Evolutionary conservation across 176 grass and related monocot genomes (phyloP), one percentile per base, ranked within the genome.

Genomic region (Pontederia crassipes): DNA sequence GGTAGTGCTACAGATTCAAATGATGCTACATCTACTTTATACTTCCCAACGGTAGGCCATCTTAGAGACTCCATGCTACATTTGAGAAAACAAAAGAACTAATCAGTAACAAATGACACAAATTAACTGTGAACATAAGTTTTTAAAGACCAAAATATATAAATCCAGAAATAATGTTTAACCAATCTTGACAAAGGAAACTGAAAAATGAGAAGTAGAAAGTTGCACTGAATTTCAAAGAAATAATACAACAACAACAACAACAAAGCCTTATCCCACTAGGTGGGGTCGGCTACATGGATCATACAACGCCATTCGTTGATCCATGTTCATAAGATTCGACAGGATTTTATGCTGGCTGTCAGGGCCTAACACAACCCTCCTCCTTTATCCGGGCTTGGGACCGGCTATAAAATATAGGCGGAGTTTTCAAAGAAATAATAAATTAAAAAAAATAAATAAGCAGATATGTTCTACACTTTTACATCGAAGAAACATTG

Each of bases 41-140:
- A 98, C 62, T 83, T 92, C 57, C 93, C 82, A 79, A 89, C 93
- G 61, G 57, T 83, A 72, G 87, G 93, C 93, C 93, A 89, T 72
- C 79, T 81, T 40, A 62, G 40, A 79, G 84, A 85, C 65, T 92
- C 87, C 9, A 74, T 56, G 70, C 93, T 89, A 71, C 64, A 91
- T 66, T 62, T 55, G 15, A 54, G 48, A 51, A 61, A 26, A 83
- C 17, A 63, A 52, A 10, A 72, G 46, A 72, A 55, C 2, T 12
- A 17, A 40, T 40, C 32, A 40, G 32, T 40, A 7, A 40, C 32
- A 40, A 15, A 50, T 28, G 62, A n/a, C 62, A 8, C 11, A 49
- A 64, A 49, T 20, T 11, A 52, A 52, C 28, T 15, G 3, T 45
- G 1, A 62, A 46, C 2, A 45, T 12, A 7, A 29, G 14, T 20